These are phyloP conservation scores for Suillus lakei DNA, from an alignment of 768 basidiomycete genomes.

Conservation along the genomic window DNA sequence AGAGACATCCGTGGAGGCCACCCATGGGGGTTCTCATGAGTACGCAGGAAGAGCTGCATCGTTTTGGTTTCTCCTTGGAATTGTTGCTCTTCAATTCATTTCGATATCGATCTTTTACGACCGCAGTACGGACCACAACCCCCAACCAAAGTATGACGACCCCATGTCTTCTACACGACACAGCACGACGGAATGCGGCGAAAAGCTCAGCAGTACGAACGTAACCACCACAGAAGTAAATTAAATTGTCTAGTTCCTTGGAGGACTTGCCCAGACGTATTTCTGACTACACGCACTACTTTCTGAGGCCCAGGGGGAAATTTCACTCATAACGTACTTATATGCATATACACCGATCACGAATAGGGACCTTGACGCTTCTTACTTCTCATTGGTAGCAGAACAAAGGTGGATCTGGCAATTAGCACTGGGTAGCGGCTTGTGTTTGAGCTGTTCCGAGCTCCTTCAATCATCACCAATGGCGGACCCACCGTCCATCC, in stretches of 20 bases:
- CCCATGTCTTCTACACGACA: not conserved
- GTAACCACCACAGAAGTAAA: not conserved
- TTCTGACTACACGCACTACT: not conserved
- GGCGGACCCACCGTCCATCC: too few species aligned
- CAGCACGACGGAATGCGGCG: too few species aligned
- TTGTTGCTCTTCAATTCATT: constrained; percentile 37
- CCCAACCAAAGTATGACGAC: constrained; percentile 4
- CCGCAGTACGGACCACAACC: constrained; percentile 17
- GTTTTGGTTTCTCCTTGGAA: constrained; percentile 47
- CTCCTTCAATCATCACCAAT: too few species aligned
- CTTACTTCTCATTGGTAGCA: not conserved
- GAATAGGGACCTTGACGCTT: not conserved
- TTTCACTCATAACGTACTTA: not conserved
- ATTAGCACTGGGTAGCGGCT: too few species aligned
- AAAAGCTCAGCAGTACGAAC: not conserved
- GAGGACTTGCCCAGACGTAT: not conserved
- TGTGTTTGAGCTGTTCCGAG: too few species aligned
- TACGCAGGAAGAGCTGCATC: constrained; percentile 49
- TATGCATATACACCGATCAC: not conserved
- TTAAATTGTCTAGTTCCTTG: not conserved
- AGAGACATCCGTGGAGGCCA: constrained; percentile 45
- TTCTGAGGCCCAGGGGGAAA: not conserved
- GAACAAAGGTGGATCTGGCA: not conserved
- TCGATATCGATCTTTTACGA: constrained; percentile 40
- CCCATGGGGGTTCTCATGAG: constrained; percentile 32